Conservation (phyloP, 306 rosid genomes). For the Ormosia semicastrata region DNA sequence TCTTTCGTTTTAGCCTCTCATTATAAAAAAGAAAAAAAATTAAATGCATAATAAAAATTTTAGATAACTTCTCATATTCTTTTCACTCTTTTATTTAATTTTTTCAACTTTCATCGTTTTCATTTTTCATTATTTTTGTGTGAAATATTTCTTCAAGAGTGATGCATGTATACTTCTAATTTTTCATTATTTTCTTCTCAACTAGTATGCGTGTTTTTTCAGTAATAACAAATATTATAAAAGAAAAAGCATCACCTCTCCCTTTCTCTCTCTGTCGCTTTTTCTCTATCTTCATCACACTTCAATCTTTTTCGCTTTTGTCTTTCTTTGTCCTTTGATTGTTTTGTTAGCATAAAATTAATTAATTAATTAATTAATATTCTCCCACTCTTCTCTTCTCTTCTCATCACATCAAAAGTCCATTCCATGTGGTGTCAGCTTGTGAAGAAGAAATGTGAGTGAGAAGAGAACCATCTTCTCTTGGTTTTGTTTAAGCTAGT, state of each 20-base stretch:
- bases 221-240: not conserved
- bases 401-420: constrained; percentile 34
- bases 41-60: not conserved
- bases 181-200: not conserved
- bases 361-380: constrained; percentile 34
- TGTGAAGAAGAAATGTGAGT: constrained; percentile 38
- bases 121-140: too few relatives aligned
- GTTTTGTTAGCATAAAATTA: constrained; percentile 28
- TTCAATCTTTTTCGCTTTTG: constrained; percentile 64
- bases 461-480: constrained; percentile 29
- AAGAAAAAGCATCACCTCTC: not conserved
- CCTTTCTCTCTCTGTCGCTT: constrained; percentile 20
- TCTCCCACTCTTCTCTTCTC: constrained; percentile 18
- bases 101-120: too few relatives aligned
- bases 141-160: too few relatives aligned
- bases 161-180: not conserved
- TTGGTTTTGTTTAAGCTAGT: constrained; percentile 5
- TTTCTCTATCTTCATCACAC: constrained; percentile 43
- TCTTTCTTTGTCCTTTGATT: constrained; percentile 77
- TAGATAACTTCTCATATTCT: not conserved
- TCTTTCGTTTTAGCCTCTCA: too few relatives aligned
- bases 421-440: constrained; percentile 35
- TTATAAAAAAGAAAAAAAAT: too few relatives aligned
- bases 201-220: not conserved
- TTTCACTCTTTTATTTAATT: too few relatives aligned